A percentile compares a stretch with the other conserved stretches of the same genome.
phyloP scores from a whole-genome alignment of 208 protist genomes.

The Acanthamoeba healyi region DNA sequence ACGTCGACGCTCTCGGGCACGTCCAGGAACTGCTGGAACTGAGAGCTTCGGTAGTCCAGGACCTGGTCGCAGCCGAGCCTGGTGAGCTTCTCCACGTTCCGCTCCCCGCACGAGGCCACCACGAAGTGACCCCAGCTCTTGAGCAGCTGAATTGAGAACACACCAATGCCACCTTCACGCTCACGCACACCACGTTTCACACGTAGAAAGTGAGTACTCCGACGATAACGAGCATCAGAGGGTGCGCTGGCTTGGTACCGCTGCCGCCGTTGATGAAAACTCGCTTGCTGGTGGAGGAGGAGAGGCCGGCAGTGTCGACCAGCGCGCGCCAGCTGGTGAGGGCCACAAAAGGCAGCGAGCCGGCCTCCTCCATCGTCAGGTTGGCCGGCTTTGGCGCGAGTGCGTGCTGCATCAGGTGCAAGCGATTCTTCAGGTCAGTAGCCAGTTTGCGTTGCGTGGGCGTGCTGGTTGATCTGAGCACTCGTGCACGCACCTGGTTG shows the following conservation, averaged over 20 bases:
- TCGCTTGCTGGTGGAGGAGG: slow-evolving; percentile 28
- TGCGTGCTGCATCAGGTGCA: background rate
- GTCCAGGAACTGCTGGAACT: slow-evolving; percentile 39
- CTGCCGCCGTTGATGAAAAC: slow-evolving; percentile 69
- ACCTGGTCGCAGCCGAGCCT: slow-evolving; percentile 18
- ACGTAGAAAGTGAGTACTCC: background rate
- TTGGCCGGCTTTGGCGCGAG: slow-evolving; percentile 13
- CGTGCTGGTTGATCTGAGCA: background rate
- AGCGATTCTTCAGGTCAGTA: background rate
- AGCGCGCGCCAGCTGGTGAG: slow-evolving; percentile 40
- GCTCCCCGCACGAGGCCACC: slow-evolving; percentile 32
- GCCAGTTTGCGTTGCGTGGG: too few species aligned
- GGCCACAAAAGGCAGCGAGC: slow-evolving; percentile 52
- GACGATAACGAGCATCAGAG: background rate
- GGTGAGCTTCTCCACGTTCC: slow-evolving; percentile 56
- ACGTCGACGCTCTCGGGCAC: slow-evolving; percentile 48
- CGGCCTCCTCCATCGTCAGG: slow-evolving; percentile 42
- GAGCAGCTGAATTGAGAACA: slow-evolving; percentile 45
- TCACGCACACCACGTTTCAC: background rate
- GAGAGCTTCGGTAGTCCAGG: slow-evolving; percentile 41
- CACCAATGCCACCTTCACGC: slow-evolving; percentile 23
- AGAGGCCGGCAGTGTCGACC: slow-evolving; percentile 63
- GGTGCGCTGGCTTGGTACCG: too few species aligned
- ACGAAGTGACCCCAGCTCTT: slow-evolving; percentile 67
- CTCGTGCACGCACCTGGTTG: slow-evolving; percentile 20